Evolutionary conservation across 306 rosid species (phyloP), one percentile per base, ranked within the genome.

Genomic region (Fragaria iinumae): DNA sequence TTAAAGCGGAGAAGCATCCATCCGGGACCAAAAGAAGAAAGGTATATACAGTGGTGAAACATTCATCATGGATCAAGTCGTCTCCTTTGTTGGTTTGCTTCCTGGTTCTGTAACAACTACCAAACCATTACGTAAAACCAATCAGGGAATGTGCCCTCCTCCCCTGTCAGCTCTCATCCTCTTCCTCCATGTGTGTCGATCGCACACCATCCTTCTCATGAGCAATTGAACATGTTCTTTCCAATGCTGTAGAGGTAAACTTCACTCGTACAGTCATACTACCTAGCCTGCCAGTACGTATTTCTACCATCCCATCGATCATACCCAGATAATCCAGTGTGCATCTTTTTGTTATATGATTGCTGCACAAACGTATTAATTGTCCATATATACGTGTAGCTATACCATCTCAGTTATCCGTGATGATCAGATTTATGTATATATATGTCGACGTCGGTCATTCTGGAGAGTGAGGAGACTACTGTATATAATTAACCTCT

Each of bases 61-160:
- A 67, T 67, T 34, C 55, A 27, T 47, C 23, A 70, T 27, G 53
- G 4, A 73, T 64, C 53, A 11, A n/a, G 4, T 59, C 70, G 87
- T 87, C 84, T 74, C 83, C 78, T 78, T 74, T 74, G 67, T 27
- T 64, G 79, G 74, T 78, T 44, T 63, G 64, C 81, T 68, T 39
- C 63, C 44, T 62, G 7, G 38, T 12, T 29, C 73, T 23, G 25
- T 18, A 38, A 10, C 48, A 63, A 13, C 67, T 63, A 63, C 20
- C 39, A 63, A n/a, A 38, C 29, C 68, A 66, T 66, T 18, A 71
- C 76, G 75, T 76, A 81, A 73, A 57, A 41, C 72, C 67, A 72
- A 77, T 64, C 81, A 74, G 76, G 59, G 65, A 64, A 72, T 85
- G 88, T 69, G 65, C 78, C 84, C 83, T 84, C 77, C 43, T 74